Percentiles rank a stretch among this genome's conserved stretches.
phyloP scores from a whole-genome alignment of 2,329 filamentous ascomycete species.

The Pseudogymnoascus sp. region DNA sequence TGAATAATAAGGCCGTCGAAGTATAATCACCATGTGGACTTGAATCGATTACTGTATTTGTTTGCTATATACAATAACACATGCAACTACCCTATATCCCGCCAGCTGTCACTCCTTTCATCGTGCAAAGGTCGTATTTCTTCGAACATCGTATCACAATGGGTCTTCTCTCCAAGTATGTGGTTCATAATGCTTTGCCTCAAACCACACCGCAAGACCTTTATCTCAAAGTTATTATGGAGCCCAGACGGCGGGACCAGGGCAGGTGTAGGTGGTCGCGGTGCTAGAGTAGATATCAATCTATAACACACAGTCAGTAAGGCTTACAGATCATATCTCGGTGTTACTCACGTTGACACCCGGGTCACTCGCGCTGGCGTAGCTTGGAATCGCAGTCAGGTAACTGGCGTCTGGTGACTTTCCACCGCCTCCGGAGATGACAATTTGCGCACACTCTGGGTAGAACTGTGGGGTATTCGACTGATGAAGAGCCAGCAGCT shows the following conservation, averaged over 20 bases:
- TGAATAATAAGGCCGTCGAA: neutral
- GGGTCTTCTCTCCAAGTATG: neutral
- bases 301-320: conserved; percentile 20
- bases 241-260: conserved; percentile 40
- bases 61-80: neutral
- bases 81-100: neutral
- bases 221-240: neutral
- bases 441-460: conserved; percentile 47
- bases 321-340: neutral
- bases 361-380: conserved; percentile 17
- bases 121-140: neutral
- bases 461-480: conserved; percentile 44
- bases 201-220: neutral
- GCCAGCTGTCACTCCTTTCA: neutral
- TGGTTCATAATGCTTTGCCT: neutral
- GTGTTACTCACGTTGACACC: conserved; percentile 27
- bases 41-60: neutral
- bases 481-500: conserved; percentile 48
- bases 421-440: conserved; percentile 40
- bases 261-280: conserved; percentile 38
- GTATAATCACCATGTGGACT: neutral
- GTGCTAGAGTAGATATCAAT: conserved; percentile 39
- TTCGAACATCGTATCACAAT: neutral
- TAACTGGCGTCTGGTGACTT: conserved; percentile 28
- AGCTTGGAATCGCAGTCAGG: conserved; percentile 21